Base-by-base conservation (phyloP, 441 rosid genomes). In the Capsella rubella region DNA sequence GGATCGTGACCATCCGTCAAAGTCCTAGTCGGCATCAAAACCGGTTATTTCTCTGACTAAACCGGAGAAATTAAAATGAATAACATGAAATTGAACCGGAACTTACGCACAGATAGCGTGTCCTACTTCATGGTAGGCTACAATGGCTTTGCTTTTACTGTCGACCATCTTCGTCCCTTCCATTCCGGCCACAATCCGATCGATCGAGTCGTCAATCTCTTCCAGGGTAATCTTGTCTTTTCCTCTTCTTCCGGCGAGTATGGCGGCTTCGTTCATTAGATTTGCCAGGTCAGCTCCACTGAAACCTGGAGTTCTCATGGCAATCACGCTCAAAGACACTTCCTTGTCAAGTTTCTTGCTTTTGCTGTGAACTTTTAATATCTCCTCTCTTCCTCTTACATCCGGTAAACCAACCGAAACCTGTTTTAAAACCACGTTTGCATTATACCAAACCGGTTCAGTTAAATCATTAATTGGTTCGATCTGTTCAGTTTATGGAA, bases 231-330 rank as follows among this genome's bases (percentile, higher is more conserved):
- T 82, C 55, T 47, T 79, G 52, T 76, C 86, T 78, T 83, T 88
- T 81, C 91, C 88, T 79, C 91, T 85, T 69, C 95, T 78, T 15
- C 92, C 90, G 8, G 92, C 86, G 43, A 91, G 92, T 65, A 91
- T 87, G 7, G 93, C 91, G 0, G 91, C 95, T 76, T 91, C 97
- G 65, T 91, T 89, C 91, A 89, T 85, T 13, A 91, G 84, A 76
- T 89, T 91, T 1, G 90, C 93, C 68, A 91, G 64, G 84, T 91
- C 97, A 18, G 93, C 97, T 14, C 97, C 92, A 50, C 93, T 91
- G 54, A 91, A 89, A 73, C 95, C 90, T 3, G 93, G 90, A 0
- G 97, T 89, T 71, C 95, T 85, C 91, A 82, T 81, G 37, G 95
- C 88, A 59, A 88, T 84, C 27, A 88, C 79, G 69, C 70, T 66